phyloP scores from a whole-genome alignment of 106 monocot genomes.

The Ottelia alismoides region DNA sequence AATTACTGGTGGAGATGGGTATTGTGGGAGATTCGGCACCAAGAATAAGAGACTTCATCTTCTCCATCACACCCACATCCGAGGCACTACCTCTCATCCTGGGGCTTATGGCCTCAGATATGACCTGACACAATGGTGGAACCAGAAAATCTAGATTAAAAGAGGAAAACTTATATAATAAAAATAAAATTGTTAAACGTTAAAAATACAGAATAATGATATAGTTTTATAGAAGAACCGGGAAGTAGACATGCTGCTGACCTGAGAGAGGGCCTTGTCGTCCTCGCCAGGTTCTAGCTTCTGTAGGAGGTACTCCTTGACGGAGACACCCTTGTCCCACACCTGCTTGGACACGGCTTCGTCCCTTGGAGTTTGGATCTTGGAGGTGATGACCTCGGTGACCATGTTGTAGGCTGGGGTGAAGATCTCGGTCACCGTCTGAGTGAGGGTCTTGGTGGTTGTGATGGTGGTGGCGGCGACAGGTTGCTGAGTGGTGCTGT shows the following conservation, averaged over 20 bases:
- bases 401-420: slow-evolving; percentile 28
- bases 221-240: too few relatives aligned
- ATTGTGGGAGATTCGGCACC: neutral
- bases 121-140: too few relatives aligned
- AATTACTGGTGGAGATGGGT: slow-evolving; percentile 4
- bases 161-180: too few relatives aligned
- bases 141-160: too few relatives aligned
- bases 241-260: too few relatives aligned
- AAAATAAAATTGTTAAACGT: too few relatives aligned
- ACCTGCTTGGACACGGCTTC: slow-evolving; percentile 14
- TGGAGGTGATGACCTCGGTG: slow-evolving; percentile 22
- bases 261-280: slow-evolving; percentile 46
- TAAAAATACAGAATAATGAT: too few relatives aligned
- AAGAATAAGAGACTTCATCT: slow-evolving; percentile 23
- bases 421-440: slow-evolving; percentile 22
- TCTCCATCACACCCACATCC: slow-evolving; percentile 27
- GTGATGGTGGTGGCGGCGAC: too few relatives aligned
- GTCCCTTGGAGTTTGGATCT: slow-evolving; percentile 21
- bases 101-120: slow-evolving; percentile 45
- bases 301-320: slow-evolving; percentile 46
- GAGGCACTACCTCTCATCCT: slow-evolving; percentile 5
- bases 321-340: slow-evolving; percentile 27
- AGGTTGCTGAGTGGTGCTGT: neutral
- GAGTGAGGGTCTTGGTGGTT: slow-evolving; percentile 7
- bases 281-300: slow-evolving; percentile 60